A percentile compares a stretch with the other conserved stretches of the same genome.
phyloP scores from a whole-genome alignment of 169 alveolate genomes.

The Eimeria brunetti region DNA sequence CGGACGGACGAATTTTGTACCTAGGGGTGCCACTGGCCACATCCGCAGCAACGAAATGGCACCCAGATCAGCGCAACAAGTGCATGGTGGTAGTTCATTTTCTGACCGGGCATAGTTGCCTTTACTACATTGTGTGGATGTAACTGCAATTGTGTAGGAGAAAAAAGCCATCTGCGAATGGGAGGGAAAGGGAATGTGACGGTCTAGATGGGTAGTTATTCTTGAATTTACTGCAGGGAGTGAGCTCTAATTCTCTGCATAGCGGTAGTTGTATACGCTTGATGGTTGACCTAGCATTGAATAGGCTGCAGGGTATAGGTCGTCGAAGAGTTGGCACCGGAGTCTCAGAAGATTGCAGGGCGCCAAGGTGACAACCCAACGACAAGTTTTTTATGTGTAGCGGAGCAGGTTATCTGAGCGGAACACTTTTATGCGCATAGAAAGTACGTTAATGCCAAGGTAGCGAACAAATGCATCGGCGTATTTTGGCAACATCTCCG shows the following conservation, averaged over 20 bases:
- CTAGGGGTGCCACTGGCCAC: background rate
- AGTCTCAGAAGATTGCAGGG: background rate
- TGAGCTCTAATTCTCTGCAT: background rate
- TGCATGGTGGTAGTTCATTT: background rate
- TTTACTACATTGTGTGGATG: background rate
- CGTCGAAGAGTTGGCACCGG: background rate
- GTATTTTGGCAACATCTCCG: background rate
- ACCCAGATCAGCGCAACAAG: background rate
- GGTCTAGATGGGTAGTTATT: background rate
- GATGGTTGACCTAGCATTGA: background rate
- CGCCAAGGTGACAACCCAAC: background rate
- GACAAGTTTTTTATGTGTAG: background rate
- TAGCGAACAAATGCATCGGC: background rate
- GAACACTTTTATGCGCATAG: background rate
- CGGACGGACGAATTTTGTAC: background rate
- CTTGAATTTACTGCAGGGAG: constrained; percentile 6
- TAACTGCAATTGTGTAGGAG: background rate
- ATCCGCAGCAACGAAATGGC: background rate
- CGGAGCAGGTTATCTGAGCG: background rate
- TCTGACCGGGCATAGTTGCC: background rate
- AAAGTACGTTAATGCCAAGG: background rate
- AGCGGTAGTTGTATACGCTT: background rate
- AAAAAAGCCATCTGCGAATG: background rate
- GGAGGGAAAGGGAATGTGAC: background rate
- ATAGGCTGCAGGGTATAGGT: background rate